Evolutionary conservation across 2,329 filamentous ascomycete genomes (phyloP), one percentile per base, ranked within the genome.

Genomic region (Colletotrichum lentis): DNA sequence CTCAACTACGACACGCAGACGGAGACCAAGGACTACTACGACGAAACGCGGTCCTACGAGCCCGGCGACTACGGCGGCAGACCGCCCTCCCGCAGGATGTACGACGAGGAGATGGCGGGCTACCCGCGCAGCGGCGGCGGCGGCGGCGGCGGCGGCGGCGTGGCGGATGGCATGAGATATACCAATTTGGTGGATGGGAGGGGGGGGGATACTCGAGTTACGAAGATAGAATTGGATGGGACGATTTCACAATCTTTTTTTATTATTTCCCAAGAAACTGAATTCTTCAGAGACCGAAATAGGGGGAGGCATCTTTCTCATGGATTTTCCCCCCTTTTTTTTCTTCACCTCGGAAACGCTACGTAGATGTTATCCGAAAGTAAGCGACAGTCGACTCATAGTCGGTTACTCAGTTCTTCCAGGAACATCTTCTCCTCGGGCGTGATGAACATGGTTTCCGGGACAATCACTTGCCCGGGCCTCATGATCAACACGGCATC

Each of bases 401-500:
- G 66, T 24, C 78, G 72, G 44, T 76, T 76, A 54, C 76, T 74
- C 67, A 81, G 72, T 22, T 74, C 75, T 70, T 81, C 78, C 39
- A 81, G 63, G 12, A 78, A 60, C 57, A 77, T 73, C 22, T 74
- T 62, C 71, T 81, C 79, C 22, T 81, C 79, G 18, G 77, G 78
- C 62, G 75, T 78, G 22, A 81, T 73, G 49, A 73, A 78, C 69
- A 81, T 71, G 62, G 78, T 72, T 7, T 76, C 71, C 1, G 79
- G 79, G 10, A 81, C 64, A 10, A 78, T 67, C 1, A 81, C 72
- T 24, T 73, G 71, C 2, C 79, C 79, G 0, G 74, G 73, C 47
- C 74, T 76, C 55, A 81, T 77, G 1, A 81, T 78, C 35, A 81
- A 73, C 49, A 80, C 75, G 5, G 64, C 59, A 3, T 70, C 60